Percentiles rank a stretch among this genome's conserved stretches.
Conservation (phyloP, 73 alveolate species). For the Tetrahymena borealis region DNA sequence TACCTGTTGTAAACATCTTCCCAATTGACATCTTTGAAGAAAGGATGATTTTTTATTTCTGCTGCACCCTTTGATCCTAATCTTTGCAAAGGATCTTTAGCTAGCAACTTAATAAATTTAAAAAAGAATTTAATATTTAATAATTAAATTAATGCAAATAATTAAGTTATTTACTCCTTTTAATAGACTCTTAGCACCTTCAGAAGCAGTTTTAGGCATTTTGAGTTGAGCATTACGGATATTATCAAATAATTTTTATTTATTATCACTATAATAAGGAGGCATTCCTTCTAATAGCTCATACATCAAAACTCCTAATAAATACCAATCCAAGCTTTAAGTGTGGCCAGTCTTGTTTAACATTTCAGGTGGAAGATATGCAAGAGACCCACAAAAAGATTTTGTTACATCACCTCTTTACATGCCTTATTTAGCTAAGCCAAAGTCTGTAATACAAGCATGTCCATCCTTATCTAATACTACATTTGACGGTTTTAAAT, state of each 20-base stretch:
- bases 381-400: slow-evolving; percentile 43
- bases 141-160: background rate
- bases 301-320: slow-evolving; percentile 34
- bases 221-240: slow-evolving; percentile 55
- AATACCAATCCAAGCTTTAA: slow-evolving; percentile 27
- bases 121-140: background rate
- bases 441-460: slow-evolving; percentile 15
- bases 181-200: slow-evolving; percentile 56
- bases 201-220: slow-evolving; percentile 50
- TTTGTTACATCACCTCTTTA: slow-evolving; percentile 6
- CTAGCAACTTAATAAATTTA: slow-evolving; percentile 57
- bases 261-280: slow-evolving; percentile 37
- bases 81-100: slow-evolving; percentile 85
- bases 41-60: slow-evolving; percentile 70
- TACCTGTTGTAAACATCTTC: slow-evolving; percentile 34
- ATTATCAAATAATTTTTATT: slow-evolving; percentile 58
- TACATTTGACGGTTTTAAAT: slow-evolving; percentile 20
- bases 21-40: slow-evolving; percentile 74
- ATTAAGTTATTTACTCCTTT: background rate
- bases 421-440: slow-evolving; percentile 10
- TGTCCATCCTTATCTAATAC: slow-evolving; percentile 24
- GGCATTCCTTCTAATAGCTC: slow-evolving; percentile 45
- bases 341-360: slow-evolving; percentile 10
- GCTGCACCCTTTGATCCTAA: slow-evolving; percentile 78
- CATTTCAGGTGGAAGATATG: slow-evolving; percentile 45